A percentile compares a stretch with the other conserved stretches of the same genome.
Conservation (phyloP, 2,329 filamentous ascomycete species). For the Colletotrichum tropicicola region DNA sequence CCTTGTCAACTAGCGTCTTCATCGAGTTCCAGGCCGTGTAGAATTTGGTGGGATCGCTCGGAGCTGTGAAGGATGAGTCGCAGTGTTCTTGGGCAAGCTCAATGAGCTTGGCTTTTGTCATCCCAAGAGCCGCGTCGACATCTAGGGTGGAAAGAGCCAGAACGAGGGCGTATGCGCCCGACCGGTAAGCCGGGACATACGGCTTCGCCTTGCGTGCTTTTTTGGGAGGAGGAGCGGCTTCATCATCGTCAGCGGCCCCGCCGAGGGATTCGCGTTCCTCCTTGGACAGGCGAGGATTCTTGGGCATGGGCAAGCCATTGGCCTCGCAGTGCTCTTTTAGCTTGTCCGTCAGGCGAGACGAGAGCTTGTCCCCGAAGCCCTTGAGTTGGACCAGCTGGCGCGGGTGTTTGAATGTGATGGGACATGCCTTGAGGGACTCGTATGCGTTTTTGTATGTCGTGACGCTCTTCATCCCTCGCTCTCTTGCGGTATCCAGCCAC, state of each 20-base stretch:
- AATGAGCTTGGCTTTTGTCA: conserved; percentile 76
- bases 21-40: conserved; percentile 88
- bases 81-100: conserved; percentile 76
- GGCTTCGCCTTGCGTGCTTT: conserved; percentile 67
- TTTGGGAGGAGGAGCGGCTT: conserved; percentile 57
- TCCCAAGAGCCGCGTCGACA: conserved; percentile 61
- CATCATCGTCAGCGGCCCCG: conserved; percentile 46
- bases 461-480: conserved; percentile 75
- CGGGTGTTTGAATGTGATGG: conserved; percentile 75
- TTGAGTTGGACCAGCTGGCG: conserved; percentile 77
- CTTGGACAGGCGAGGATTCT: conserved; percentile 54
- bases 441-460: conserved; percentile 81
- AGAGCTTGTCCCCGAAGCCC: conserved; percentile 78
- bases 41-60: conserved; percentile 72
- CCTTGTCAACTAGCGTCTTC: conserved; percentile 77
- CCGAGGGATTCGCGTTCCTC: conserved; percentile 38
- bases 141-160: conserved; percentile 70
- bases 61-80: conserved; percentile 76
- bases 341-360: conserved; percentile 71
- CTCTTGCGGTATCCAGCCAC: conserved; percentile 75
- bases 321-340: conserved; percentile 69
- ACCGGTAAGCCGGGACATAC: conserved; percentile 78
- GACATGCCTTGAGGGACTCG: conserved; percentile 79
- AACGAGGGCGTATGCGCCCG: conserved; percentile 78
- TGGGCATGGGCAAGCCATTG: conserved; percentile 75